Percentiles rank a stretch among this genome's conserved stretches.
Evolutionary conservation across 768 basidiomycete species (phyloP).

Genomic region (Daedaleopsis nitida): DNA sequence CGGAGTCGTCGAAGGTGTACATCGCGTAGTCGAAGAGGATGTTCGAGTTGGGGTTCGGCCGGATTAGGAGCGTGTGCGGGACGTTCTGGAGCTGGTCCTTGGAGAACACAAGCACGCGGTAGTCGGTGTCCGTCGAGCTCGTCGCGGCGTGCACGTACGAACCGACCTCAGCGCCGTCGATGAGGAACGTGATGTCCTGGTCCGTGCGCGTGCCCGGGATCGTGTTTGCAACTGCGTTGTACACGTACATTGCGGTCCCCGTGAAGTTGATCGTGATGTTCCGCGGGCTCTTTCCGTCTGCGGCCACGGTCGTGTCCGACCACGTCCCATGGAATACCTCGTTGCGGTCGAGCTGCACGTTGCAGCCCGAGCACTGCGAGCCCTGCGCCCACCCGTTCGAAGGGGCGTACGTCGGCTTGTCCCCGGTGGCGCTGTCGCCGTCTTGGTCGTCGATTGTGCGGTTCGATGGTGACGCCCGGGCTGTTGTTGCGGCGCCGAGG

Average conservation of each 20-base stretch:
- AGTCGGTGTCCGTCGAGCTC: neutral
- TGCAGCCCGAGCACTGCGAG: neutral
- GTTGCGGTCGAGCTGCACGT: too few relatives aligned
- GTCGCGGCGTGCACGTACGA: neutral
- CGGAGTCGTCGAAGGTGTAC: conserved; percentile 3
- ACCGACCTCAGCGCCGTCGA: conserved; percentile 4
- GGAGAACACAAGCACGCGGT: conserved; percentile 5
- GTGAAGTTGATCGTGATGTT: conserved; percentile 1
- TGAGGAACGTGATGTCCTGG: conserved; percentile 4
- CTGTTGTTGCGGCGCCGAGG: too few relatives aligned
- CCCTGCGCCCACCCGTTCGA: neutral
- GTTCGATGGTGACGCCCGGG: neutral
- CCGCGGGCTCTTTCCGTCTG: neutral
- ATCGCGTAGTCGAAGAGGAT: conserved; percentile 10
- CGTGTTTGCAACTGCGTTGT: conserved; percentile 4
- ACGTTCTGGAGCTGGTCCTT: neutral
- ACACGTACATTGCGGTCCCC: conserved; percentile 12
- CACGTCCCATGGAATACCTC: neutral
- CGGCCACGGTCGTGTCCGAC: neutral
- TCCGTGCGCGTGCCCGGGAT: neutral
- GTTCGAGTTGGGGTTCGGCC: neutral
- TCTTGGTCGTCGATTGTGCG: conserved; percentile 6
- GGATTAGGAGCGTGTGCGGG: neutral
- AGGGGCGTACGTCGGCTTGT: neutral
- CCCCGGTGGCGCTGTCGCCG: conserved; percentile 3